Evolutionary conservation across 495 filamentous ascomycete species (phyloP), one percentile per base, ranked within the genome.

Genomic region (Penicillium bovifimosum): DNA sequence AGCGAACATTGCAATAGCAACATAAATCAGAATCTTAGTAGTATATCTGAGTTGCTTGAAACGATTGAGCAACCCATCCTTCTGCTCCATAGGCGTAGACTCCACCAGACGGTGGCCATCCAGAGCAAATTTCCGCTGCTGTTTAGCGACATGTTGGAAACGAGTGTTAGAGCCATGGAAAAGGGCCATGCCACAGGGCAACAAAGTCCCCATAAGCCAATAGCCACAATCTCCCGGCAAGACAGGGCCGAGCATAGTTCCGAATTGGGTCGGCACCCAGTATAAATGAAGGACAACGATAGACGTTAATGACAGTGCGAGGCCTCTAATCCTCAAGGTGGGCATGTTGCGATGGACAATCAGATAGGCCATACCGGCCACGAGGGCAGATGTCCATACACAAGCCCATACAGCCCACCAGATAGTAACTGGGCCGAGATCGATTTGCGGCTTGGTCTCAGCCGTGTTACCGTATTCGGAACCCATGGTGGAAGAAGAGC

Each of bases 121-220:
- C 7, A 54, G 50, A 41, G 58, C 64, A 41, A 61, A 71, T 55
- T 65, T 62, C 49, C 61, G 65, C 56, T 73, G 70, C 2, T 60
- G 56, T 55, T 71, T 77, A 50, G 83, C 82, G 49, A 86, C 70
- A 48, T 82, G 71, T n/a, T 87, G 72, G 59, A 88, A 82, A 50
- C 82, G 82, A 54, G 70, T 76, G 63, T 86, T 86, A 35, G 79
- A 77, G 35, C 80, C 86, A 58, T 88, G 85, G 67, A 89, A 90
- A 2, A 87, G 66, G 14, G 81, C 85, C 54, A 89, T 78, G 26
- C 86, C 86, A 24, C 82, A 76, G 3, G 86, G 86, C 28, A 89
- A 72, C 63, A 80, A 85, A 36, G 82, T 76, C 44, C 83, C 78
- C 86, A 90, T 90, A 61, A 88, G 74, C 84, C 86, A 90, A 66